Evolutionary conservation across 179 eudicot species (phyloP), one percentile per base, ranked within the genome.

Genomic region (Actinidia polygama): DNA sequence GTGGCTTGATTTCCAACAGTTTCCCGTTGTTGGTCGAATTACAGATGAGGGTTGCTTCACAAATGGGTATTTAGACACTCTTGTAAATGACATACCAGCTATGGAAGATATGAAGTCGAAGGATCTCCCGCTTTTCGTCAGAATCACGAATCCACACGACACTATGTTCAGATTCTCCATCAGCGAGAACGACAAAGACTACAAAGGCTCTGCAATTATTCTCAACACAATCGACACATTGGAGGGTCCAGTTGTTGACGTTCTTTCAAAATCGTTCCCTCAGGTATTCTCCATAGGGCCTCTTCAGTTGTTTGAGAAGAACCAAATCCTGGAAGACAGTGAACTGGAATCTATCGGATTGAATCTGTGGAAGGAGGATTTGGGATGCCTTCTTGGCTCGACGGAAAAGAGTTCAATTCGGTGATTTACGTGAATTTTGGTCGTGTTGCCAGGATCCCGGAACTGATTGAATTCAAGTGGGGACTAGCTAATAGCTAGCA

Each of bases 391-490:
- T 0, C 57, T 5, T 80, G 82, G 82, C 54, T 80, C 4, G 66
- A 69, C 14, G 0, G 49, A 4, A 80, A 80, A 54, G 64, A 80
- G 69, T 75, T 30, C 19, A 69, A 68, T 66, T 80, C 76, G 0
- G 82, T 80, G 0, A 54, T 80, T 21, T 80, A 80, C 1, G 76
- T 80, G 15, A 80, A 80, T 16, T 80, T 80, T 7, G 76, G 82
- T 3, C 68, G 66, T 54, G 10, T 80, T 1, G 40, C 53, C 11
- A 61, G 46, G 1, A 53, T 80, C n/a, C 53, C 30, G 11, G 84
- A 84, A 44, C 24, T 84, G 30, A 19, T 80, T 47, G 86, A 84
- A 70, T 84, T 84, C 36, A 78, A 78, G 0, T 84, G 84, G 86
- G 86, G 86, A 47, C 64, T 84, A 10, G 86, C 81, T 4, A 84